These are phyloP conservation scores for Rhizopogon vulgaris DNA, from an alignment of 768 basidiomycete genomes.

Conservation along the genomic window DNA sequence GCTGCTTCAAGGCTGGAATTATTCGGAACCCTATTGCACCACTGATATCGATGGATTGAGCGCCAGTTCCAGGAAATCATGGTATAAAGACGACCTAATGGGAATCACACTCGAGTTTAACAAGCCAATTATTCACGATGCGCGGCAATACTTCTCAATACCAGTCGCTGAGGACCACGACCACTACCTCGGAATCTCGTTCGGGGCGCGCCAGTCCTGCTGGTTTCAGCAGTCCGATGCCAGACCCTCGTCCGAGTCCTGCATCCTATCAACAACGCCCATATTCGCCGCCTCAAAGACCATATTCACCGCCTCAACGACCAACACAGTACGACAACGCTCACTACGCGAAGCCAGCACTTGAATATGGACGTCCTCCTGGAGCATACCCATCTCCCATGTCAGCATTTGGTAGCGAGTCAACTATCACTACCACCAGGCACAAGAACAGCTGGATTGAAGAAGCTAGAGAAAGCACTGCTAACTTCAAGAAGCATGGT, in stretches of 20 bases:
- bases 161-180: background rate
- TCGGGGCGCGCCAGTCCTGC: background rate
- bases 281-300: background rate
- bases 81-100: background rate
- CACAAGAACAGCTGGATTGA: background rate
- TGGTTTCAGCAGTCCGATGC: background rate
- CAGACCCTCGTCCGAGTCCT: background rate
- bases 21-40: background rate
- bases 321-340: background rate
- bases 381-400: too few relatives aligned
- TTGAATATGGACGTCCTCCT: background rate
- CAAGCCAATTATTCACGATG: background rate
- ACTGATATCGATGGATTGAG: constrained; percentile 1
- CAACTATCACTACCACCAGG: background rate
- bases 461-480: background rate
- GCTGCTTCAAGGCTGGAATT: background rate
- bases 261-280: background rate
- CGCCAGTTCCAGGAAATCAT: background rate
- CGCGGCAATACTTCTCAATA: background rate
- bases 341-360: background rate
- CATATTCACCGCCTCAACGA: background rate
- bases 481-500: constrained; percentile 11
- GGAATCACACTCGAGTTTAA: background rate
- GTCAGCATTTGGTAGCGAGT: background rate
- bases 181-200: background rate